These are phyloP conservation scores for Viola odorata DNA, from an alignment of 345 rosid genomes.

Conservation along the genomic window DNA sequence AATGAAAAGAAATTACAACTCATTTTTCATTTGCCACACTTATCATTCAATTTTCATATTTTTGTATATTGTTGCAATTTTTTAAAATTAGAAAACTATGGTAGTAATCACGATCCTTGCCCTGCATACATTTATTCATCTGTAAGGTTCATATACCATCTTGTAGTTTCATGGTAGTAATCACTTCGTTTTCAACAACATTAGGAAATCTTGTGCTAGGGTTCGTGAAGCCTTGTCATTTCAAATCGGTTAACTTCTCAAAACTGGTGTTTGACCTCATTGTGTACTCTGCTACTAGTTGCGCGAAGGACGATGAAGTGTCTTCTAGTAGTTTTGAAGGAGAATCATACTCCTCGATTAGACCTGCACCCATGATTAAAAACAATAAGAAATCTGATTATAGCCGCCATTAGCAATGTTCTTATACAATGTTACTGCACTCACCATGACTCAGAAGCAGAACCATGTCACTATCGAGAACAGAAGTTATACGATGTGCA, in stretches of 20 bases:
- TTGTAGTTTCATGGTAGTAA: no score
- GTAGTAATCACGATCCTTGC: no score
- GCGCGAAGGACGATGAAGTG: conserved; percentile 66
- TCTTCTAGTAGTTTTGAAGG: conserved; percentile 53
- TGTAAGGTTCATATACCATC: no score
- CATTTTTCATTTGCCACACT: no score
- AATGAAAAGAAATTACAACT: no score
- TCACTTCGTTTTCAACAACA: background rate
- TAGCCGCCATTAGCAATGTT: background rate
- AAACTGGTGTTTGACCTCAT: conserved; percentile 51
- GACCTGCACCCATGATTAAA: conserved; percentile 33
- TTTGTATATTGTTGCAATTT: no score
- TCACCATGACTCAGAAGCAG: conserved; percentile 63
- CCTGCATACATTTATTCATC: no score
- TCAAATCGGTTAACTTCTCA: conserved; percentile 2
- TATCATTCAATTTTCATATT: no score
- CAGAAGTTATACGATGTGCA: conserved; percentile 78
- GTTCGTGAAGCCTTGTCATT: background rate
- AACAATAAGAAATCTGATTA: background rate
- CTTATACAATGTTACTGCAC: conserved; percentile 3
- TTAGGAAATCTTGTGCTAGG: background rate
- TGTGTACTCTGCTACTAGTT: conserved; percentile 70
- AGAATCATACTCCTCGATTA: conserved; percentile 59
- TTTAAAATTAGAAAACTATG: no score
- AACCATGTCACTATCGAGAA: conserved; percentile 70